Evolutionary conservation across 345 rosid genomes (phyloP).

Genomic region (Abelmoschus esculentus): DNA sequence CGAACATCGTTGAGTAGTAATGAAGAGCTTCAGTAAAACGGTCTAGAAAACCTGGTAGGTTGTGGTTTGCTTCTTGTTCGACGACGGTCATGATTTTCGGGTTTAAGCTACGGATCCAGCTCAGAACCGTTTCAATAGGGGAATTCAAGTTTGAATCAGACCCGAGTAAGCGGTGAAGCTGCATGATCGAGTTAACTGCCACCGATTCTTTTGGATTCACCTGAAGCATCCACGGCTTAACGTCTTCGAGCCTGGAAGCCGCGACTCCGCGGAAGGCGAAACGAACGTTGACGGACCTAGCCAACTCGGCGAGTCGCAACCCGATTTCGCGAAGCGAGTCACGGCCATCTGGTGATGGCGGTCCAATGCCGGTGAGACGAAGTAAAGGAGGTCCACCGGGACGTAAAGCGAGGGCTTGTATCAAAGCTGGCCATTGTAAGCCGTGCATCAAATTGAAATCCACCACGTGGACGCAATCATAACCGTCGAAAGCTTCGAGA

Average conservation of each 20-base stretch:
- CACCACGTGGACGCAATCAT: slow-evolving; percentile 73
- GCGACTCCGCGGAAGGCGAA: slow-evolving; percentile 35
- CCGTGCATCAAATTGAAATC: slow-evolving; percentile 84
- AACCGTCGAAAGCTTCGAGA: slow-evolving; percentile 65
- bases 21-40: slow-evolving; percentile 57
- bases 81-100: slow-evolving; percentile 67
- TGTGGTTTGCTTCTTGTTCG: slow-evolving; percentile 82
- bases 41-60: slow-evolving; percentile 53
- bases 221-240: slow-evolving; percentile 77
- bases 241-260: slow-evolving; percentile 45
- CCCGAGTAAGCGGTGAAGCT: slow-evolving; percentile 20
- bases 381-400: slow-evolving; percentile 73
- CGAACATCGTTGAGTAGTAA: slow-evolving; percentile 81
- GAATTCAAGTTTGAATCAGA: slow-evolving; percentile 25
- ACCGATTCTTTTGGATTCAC: slow-evolving; percentile 30
- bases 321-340: slow-evolving; percentile 69
- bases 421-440: slow-evolving; percentile 88
- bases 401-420: slow-evolving; percentile 80
- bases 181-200: no score
- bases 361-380: slow-evolving; percentile 23
- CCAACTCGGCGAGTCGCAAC: slow-evolving; percentile 57
- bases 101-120: slow-evolving; percentile 46
- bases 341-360: slow-evolving; percentile 48
- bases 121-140: slow-evolving; percentile 42
- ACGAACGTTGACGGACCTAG: slow-evolving; percentile 52